Evolutionary conservation across 805 yeast genomes (phyloP), one percentile per base, ranked within the genome.

Genomic region (Ogataea angusta): DNA sequence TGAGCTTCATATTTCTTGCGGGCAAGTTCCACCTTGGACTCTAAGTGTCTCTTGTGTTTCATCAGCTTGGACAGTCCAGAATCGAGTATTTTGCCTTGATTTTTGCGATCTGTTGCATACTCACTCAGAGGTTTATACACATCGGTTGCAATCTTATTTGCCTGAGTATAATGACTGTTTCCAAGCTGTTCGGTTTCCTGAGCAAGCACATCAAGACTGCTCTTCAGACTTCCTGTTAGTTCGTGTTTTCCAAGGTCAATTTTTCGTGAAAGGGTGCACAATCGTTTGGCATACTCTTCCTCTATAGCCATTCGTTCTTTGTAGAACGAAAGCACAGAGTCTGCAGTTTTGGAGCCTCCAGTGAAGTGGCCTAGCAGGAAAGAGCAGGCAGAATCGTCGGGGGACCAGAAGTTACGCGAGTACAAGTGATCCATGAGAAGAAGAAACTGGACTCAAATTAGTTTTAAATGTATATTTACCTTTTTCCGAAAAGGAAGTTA

Each of bases 221-320:
- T 66, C 49, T 72, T 76, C 43, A 83, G 60, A 0, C 78, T 63
- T 0, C 90, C 91, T 0, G 75, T 68, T 49, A 80, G 86, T 42
- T 66, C 68, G 34, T 52, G 38, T 7, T 40, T 30, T 4, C 45
- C 35, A 3, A 57, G 30, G 3, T 37, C 34, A 2, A 42, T 15
- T 49, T 69, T 72, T 36, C 65, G 62, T 15, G 85, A 64, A 16
- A 87, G 63, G 12, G 72, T 67, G 31, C 64, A 65, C 49, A 88
- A 59, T 43, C 70, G 72, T 40, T 75, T 72, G 27, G 80, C 64
- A 54, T 85, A 85, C 18, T 88, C 95, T 45, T 79, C 83, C 53
- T 87, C 96, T 28, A 88, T 73, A 12, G 75, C 66, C 1, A 75
- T 64, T 27, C 82, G 64, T 42, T 80, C 85, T 43, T 67, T 73